These are phyloP conservation scores for Sporisorium iseilematis-ciliati DNA, from an alignment of 1,284 basidiomycete genomes.

Conservation along the genomic window DNA sequence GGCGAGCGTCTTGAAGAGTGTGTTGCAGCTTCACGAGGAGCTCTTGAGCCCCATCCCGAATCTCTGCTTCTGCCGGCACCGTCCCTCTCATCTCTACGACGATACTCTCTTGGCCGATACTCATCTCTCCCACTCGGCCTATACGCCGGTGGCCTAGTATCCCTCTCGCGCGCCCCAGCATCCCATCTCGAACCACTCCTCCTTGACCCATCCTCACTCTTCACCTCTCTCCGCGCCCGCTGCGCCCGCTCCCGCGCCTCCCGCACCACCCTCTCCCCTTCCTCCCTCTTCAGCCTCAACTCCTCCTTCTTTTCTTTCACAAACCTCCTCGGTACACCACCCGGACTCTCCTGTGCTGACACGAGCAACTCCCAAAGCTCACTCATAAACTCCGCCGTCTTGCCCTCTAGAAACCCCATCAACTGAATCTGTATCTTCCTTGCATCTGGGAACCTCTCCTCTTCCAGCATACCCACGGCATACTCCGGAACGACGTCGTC, in stretches of 20 bases:
- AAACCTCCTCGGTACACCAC: slow-evolving; percentile 91
- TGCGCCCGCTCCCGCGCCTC: slow-evolving; percentile 72
- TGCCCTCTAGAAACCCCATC: slow-evolving; percentile 83
- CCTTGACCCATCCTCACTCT: slow-evolving; percentile 70
- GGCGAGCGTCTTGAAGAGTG: slow-evolving; percentile 13
- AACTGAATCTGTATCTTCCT: slow-evolving; percentile 94
- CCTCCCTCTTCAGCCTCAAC: slow-evolving; percentile 80
- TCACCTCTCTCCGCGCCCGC: slow-evolving; percentile 60
- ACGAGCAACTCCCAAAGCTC: slow-evolving; percentile 89
- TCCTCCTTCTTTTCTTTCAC: slow-evolving; percentile 97
- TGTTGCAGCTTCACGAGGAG: not conserved
- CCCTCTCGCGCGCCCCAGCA: slow-evolving; percentile 14
- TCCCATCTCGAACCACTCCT: slow-evolving; percentile 49
- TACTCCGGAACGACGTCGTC: slow-evolving; percentile 98
- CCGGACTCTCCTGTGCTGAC: slow-evolving; percentile 87
- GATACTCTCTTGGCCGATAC: slow-evolving; percentile 7
- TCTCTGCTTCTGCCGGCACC: slow-evolving; percentile 71
- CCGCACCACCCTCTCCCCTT: slow-evolving; percentile 77
- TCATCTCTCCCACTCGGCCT: not conserved
- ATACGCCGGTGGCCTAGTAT: slow-evolving; percentile 25
- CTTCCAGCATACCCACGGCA: slow-evolving; percentile 90
- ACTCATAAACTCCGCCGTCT: slow-evolving; percentile 86
- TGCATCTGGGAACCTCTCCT: slow-evolving; percentile 88
- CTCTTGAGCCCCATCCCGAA: slow-evolving; percentile 48
- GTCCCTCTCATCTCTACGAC: not conserved